Base-by-base conservation (phyloP, 805 yeast genomes). In the Clavispora fructus region DNA sequence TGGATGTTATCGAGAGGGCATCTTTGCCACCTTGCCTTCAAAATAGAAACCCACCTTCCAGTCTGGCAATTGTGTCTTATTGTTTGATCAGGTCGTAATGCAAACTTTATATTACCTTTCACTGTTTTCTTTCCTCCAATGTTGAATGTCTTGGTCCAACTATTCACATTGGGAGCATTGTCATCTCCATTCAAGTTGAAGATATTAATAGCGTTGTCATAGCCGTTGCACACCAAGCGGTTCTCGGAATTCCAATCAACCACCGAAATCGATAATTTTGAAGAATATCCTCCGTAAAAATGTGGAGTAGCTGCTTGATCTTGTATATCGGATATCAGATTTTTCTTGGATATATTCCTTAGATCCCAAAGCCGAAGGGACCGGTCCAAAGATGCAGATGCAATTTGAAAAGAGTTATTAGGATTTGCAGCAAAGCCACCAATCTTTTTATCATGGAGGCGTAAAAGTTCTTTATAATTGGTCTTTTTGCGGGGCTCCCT, bases 11-110 rank as follows among this genome's bases (percentile, higher is more conserved):
- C 96, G 7, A 55, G 60, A 0, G 96, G 95, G 29, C 74, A 67
- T 2, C 66, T 63, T 50, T 94, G 97, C 95, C 97, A 92, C 58
- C 82, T 77, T 0, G 97, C 82, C 56, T 92, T 89, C 47, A 92
- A 68, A 40, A 92, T 92, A 1, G 96, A 83, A 0, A 94, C 96
- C 99, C 99, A 92, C 53, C 96, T 74, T 0, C 99, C 99, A 0
- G 97, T 86, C 64, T 92, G 96, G 67, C 99, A 94, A 59, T 94
- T 94, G 61, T 94, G 99, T 46, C 78, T 79, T 42, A 92, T 72
- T 9, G 80, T 33, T 7, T 16, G 5, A 17, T 33, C 25, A 3
- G 13, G 2, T 6, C n/a, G 7, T 33, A 33, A 11, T 7, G 25
- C 37, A 17, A n/a, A 31, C 2, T 16, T 6, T n/a, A 31, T 45